Evolutionary conservation across 805 yeast genomes (phyloP).

Genomic region (Debaryomyces hansenii): DNA sequence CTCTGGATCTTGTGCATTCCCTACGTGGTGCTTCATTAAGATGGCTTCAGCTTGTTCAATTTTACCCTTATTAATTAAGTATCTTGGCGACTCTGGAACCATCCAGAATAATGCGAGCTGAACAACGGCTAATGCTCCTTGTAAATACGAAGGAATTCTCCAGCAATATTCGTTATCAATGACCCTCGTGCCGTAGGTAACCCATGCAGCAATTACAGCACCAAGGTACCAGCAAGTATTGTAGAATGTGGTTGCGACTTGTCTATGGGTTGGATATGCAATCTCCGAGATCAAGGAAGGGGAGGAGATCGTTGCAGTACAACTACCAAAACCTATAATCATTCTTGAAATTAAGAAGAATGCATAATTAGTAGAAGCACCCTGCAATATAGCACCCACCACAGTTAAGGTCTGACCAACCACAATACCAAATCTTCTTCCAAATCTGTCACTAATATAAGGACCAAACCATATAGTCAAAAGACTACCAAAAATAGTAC

Average conservation of each 20-base stretch:
- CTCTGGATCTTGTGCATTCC: conserved; percentile 31
- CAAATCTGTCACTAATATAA: conserved; percentile 34
- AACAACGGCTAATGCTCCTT: conserved; percentile 46
- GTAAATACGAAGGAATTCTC: conserved; percentile 57
- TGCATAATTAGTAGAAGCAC: conserved; percentile 32
- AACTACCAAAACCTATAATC: conserved; percentile 47
- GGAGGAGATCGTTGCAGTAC: conserved; percentile 41
- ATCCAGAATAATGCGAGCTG: conserved; percentile 36
- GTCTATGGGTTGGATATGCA: conserved; percentile 48
- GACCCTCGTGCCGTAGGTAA: conserved; percentile 46
- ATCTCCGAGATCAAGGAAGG: conserved; percentile 54
- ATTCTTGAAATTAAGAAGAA: conserved; percentile 47
- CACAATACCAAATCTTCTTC: conserved; percentile 34
- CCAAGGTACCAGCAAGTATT: conserved; percentile 56
- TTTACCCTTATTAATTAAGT: conserved; percentile 39
- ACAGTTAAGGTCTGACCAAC: conserved; percentile 25
- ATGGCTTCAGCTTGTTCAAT: conserved; percentile 43
- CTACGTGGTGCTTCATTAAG: conserved; percentile 41
- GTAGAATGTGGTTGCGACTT: conserved; percentile 44
- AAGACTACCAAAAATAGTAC: conserved; percentile 43
- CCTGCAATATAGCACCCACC: conserved; percentile 40
- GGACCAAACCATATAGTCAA: conserved; percentile 28
- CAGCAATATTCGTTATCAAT: conserved; percentile 40
- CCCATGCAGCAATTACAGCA: conserved; percentile 54
- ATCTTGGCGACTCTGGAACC: conserved; percentile 55